Conservation (phyloP, 305 asterid genomes). For the Ajuga reptans region DNA sequence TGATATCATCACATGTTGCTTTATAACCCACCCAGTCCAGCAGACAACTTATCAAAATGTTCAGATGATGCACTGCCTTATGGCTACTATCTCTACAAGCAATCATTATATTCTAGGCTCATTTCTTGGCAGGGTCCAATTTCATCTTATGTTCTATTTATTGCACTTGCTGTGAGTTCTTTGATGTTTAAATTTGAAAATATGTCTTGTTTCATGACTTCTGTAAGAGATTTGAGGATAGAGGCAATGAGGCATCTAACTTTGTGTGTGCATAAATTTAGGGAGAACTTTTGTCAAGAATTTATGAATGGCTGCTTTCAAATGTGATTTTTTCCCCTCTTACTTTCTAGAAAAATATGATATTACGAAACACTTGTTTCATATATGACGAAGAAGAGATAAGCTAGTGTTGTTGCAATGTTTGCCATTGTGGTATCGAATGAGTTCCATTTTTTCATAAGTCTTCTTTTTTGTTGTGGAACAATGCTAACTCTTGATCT, state of each 20-base stretch:
- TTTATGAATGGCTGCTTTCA: background rate
- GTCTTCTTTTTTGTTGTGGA: background rate
- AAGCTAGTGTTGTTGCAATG: background rate
- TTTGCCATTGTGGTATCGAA: background rate
- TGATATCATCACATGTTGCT: background rate
- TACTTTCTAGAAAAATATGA: background rate
- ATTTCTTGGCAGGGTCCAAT: background rate
- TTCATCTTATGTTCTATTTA: background rate
- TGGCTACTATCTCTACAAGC: slow-evolving; percentile 4
- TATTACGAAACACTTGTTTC: background rate
- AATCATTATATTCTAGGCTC: background rate
- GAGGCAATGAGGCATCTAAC: background rate
- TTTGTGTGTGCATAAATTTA: background rate
- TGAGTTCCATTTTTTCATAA: background rate
- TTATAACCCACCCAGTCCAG: background rate
- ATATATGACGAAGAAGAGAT: background rate
- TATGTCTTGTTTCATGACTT: background rate
- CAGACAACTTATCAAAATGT: background rate
- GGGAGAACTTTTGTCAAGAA: background rate
- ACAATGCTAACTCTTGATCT: slow-evolving; percentile 3
- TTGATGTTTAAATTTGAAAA: background rate
- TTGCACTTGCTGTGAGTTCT: background rate
- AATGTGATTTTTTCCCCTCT: background rate
- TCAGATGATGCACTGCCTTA: background rate
- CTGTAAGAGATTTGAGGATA: background rate